phyloP scores from a whole-genome alignment of 108 stramenopile genomes.

The Epithemia pelagica region DNA sequence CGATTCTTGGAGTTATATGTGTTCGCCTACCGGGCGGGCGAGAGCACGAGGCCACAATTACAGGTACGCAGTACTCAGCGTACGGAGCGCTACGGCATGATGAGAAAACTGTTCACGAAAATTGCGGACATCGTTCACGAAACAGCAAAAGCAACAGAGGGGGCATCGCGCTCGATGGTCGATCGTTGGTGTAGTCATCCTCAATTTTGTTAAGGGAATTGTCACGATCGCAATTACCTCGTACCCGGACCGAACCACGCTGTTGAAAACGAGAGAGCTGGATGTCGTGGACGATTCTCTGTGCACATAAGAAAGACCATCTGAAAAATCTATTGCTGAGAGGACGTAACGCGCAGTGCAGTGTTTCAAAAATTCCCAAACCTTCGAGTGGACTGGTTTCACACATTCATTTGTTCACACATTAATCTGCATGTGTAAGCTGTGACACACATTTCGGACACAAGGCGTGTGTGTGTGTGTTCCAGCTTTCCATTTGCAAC shows the following conservation, averaged over 20 bases:
- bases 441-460: neutral
- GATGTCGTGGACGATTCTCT: neutral
- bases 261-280: neutral
- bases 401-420: neutral
- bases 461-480: constrained; percentile 1
- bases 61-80: too few relatives aligned
- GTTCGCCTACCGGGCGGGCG: neutral
- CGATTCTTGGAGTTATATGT: neutral
- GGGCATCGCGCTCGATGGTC: neutral
- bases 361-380: too few relatives aligned
- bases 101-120: too few relatives aligned
- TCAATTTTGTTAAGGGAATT: neutral
- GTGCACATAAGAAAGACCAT: neutral
- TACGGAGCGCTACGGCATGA: too few relatives aligned
- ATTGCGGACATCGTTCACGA: too few relatives aligned
- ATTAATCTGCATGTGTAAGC: constrained; percentile 1
- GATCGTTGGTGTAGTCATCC: neutral
- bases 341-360: too few relatives aligned
- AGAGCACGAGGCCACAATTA: too few relatives aligned
- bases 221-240: neutral
- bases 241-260: neutral
- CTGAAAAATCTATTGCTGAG: neutral
- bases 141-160: neutral
- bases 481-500: neutral
- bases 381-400: too few relatives aligned